Conservation (phyloP, 2,329 filamentous ascomycete genomes). For the Triangularia verruculosa region DNA sequence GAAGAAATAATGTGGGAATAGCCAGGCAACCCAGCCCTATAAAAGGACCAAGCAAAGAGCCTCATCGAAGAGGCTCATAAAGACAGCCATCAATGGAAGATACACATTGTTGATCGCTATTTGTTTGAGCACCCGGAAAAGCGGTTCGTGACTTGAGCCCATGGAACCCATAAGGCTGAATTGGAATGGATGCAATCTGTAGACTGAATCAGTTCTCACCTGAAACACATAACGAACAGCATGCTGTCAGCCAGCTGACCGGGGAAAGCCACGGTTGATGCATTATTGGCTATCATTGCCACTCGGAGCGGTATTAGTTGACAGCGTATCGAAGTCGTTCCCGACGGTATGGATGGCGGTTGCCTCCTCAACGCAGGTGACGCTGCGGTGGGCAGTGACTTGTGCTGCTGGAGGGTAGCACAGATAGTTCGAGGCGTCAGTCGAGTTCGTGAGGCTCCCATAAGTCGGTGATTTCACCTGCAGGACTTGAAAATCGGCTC, state of each 20-base stretch:
- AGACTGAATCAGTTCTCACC: background rate
- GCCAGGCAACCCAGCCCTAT: background rate
- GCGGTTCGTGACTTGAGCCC: background rate
- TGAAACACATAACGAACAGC: slow-evolving; percentile 9
- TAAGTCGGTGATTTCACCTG: background rate
- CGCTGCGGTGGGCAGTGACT: background rate
- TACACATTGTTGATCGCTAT: background rate
- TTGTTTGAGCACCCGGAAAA: background rate
- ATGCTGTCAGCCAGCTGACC: background rate
- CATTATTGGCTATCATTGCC: background rate
- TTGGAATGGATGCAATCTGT: slow-evolving; percentile 1
- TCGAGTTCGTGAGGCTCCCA: background rate
- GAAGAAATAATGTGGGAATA: background rate
- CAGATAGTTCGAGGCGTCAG: background rate
- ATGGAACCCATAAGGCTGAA: background rate
- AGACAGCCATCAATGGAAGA: background rate
- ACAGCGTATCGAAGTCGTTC: background rate
- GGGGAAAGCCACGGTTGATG: background rate
- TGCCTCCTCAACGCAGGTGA: background rate
- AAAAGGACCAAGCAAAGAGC: background rate
- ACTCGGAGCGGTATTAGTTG: background rate
- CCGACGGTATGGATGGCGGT: background rate
- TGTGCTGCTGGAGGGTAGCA: background rate
- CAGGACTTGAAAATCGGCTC: too few relatives aligned
- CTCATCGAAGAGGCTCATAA: background rate